phyloP scores from a whole-genome alignment of 352 stramenopile genomes.

The Stephanocyclus meneghinianus region DNA sequence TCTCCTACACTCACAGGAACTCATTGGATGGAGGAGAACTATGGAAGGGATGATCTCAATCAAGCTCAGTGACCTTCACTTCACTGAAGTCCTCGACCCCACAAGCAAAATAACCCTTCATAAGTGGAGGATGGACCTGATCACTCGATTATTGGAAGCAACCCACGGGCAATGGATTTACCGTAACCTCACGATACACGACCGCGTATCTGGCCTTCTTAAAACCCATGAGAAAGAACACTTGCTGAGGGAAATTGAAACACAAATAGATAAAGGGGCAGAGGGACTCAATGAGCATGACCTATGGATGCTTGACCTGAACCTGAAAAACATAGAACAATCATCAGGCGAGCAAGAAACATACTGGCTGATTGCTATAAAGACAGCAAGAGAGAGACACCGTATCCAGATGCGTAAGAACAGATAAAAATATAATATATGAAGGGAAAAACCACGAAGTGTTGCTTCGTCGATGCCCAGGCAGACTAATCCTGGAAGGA shows the following conservation, averaged over 20 bases:
- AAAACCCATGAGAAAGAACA: not conserved
- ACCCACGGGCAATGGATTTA: slow-evolving; percentile 13
- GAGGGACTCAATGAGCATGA: not conserved
- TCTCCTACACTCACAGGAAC: not conserved
- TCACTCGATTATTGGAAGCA: too few relatives aligned
- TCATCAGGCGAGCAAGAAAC: not conserved
- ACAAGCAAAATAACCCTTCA: not conserved
- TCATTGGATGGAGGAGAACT: slow-evolving; percentile 12
- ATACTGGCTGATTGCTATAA: not conserved
- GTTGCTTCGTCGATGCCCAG: too few relatives aligned
- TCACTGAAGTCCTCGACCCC: too few relatives aligned
- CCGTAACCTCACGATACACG: not conserved
- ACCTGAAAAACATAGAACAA: not conserved
- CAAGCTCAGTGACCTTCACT: not conserved
- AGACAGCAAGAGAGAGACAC: not conserved
- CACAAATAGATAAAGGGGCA: not conserved
- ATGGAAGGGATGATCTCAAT: not conserved
- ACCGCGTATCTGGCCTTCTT: not conserved
- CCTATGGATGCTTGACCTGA: not conserved
- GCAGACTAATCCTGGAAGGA: not conserved
- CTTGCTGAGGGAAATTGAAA: not conserved
- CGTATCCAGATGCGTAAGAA: too few relatives aligned
- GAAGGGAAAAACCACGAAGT: not conserved
- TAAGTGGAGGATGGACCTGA: too few relatives aligned
- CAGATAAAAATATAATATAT: not conserved